These are phyloP conservation scores for Nannochloropsis gaditana DNA, from an alignment of 108 stramenopile genomes.

Conservation along the genomic window DNA sequence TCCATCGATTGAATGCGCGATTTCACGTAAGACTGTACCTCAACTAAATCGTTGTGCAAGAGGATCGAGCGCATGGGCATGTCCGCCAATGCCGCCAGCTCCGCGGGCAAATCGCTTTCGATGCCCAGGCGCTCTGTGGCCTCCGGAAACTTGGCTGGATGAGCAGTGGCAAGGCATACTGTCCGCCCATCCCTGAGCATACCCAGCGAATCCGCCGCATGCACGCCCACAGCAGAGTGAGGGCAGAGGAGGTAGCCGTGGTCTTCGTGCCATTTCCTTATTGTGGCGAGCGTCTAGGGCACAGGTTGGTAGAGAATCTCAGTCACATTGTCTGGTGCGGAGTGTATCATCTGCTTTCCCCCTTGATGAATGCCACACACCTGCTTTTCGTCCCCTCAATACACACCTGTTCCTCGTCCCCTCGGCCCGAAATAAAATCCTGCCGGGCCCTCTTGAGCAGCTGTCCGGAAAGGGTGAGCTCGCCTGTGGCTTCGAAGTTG, in stretches of 20 bases:
- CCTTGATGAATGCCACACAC: neutral
- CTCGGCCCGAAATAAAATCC: conserved; percentile 74
- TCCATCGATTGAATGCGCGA: neutral
- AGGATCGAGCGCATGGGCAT: neutral
- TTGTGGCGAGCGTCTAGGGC: conserved; percentile 2
- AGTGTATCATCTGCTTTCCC: neutral
- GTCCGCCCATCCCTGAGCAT: conserved; percentile 42
- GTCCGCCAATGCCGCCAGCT: neutral
- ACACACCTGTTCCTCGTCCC: conserved; percentile 14
- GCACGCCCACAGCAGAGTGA: conserved; percentile 89
- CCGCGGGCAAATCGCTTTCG: neutral
- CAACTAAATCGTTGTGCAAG: neutral
- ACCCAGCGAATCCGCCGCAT: conserved; percentile 64
- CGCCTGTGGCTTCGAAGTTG: conserved; percentile 79
- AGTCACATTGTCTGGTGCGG: neutral
- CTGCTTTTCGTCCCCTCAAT: neutral
- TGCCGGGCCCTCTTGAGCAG: conserved; percentile 66
- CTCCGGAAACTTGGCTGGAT: conserved; percentile 90
- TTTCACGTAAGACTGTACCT: neutral
- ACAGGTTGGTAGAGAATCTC: neutral
- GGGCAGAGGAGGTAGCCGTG: conserved; percentile 88
- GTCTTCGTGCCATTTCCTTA: conserved; percentile 55
- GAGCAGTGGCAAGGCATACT: conserved; percentile 79
- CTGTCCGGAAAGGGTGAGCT: conserved; percentile 72
- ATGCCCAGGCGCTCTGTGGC: conserved; percentile 44